phyloP scores from a whole-genome alignment of 148 eudicot genomes.

The Rhododendron kiyosumense region DNA sequence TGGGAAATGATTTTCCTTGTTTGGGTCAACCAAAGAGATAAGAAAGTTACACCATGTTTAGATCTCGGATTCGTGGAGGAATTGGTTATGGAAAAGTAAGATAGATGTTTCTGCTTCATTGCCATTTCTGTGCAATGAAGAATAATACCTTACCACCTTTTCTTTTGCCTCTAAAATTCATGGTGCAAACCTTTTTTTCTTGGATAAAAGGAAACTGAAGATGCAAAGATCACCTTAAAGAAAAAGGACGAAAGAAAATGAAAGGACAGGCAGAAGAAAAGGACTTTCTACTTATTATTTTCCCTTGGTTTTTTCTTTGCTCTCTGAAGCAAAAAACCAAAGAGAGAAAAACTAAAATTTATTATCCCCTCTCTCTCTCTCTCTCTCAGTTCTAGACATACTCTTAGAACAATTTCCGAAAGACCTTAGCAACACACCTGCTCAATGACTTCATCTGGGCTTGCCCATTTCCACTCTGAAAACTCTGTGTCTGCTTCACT shows the following conservation, averaged over 20 bases:
- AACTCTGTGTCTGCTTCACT: constrained; percentile 83
- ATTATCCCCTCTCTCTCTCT: not conserved
- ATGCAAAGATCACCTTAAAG: not conserved
- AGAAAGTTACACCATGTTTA: not conserved
- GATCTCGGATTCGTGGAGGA: not conserved
- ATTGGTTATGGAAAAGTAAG: not conserved
- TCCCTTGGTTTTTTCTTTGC: not conserved
- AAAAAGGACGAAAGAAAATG: not conserved
- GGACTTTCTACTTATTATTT: not conserved
- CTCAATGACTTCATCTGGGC: constrained; percentile 77
- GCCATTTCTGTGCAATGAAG: not conserved
- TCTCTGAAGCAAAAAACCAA: not conserved
- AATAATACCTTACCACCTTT: not conserved
- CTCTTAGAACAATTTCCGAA: not conserved
- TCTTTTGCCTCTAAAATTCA: not conserved
- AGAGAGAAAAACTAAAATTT: not conserved
- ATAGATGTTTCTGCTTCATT: not conserved
- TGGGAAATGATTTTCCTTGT: not conserved
- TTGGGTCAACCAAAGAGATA: not conserved
- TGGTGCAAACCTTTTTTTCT: not conserved
- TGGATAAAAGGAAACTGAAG: not conserved
- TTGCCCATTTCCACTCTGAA: constrained; percentile 97
- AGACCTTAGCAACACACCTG: constrained; percentile 44
- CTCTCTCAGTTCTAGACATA: not conserved
- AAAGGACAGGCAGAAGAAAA: not conserved